Conservation (phyloP, 225 moss, liverwort and hornwort species). For the Thuidium tamariscinum region DNA sequence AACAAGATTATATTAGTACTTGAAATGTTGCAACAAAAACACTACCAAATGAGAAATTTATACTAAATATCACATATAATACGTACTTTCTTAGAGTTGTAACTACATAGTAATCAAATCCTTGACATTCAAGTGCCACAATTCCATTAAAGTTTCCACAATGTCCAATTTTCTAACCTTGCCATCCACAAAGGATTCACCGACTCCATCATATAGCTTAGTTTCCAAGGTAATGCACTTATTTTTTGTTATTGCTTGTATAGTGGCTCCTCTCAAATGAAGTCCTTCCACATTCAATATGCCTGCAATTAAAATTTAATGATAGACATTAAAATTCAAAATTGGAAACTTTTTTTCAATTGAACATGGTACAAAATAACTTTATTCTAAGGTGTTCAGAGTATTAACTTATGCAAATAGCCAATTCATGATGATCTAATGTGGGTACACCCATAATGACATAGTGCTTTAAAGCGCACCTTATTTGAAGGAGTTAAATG, state of each 20-base stretch:
- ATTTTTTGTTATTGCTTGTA: not conserved
- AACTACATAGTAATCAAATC: not conserved
- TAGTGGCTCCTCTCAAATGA: not conserved
- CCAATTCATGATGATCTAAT: not conserved
- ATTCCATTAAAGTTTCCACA: not conserved
- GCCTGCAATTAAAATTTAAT: not conserved
- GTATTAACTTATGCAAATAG: not conserved
- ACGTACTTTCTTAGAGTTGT: no score
- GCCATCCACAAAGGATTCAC: not conserved
- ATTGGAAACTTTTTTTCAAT: not conserved
- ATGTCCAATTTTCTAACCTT: not conserved
- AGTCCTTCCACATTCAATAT: not conserved
- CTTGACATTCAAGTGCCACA: not conserved
- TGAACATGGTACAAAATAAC: not conserved
- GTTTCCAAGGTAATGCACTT: not conserved
- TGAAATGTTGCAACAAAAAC: not conserved
- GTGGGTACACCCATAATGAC: no score
- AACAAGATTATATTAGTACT: no score
- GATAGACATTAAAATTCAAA: not conserved
- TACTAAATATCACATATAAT: not conserved
- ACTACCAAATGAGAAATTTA: not conserved
- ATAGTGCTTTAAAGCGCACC: no score
- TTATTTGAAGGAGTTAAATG: no score
- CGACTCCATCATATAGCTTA: not conserved
- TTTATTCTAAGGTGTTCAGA: not conserved